A percentile compares a stretch with the other conserved stretches of the same genome.
Conservation (phyloP, 352 stramenopile genomes). For the Phytophthora europaea region DNA sequence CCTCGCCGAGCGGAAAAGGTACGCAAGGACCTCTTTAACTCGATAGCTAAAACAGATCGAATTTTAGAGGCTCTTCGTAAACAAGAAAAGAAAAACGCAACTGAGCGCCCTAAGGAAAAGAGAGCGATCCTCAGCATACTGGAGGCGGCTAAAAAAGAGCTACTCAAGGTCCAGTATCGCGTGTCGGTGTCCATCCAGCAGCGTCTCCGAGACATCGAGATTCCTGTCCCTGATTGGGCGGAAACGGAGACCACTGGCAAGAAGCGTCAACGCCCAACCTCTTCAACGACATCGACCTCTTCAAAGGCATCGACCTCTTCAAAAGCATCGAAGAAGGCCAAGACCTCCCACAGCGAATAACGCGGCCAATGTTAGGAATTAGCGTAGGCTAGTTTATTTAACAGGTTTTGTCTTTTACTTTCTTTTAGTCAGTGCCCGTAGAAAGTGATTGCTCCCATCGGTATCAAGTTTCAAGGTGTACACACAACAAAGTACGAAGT, state of each 20-base stretch:
- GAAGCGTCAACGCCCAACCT: background rate
- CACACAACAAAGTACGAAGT: slow-evolving; percentile 6
- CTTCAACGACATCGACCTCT: background rate
- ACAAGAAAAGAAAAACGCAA: background rate
- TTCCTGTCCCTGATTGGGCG: background rate
- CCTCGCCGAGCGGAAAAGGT: background rate
- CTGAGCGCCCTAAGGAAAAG: background rate
- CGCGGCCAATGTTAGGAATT: background rate
- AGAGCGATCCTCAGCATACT: background rate
- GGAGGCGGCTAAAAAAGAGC: background rate
- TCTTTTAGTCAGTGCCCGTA: slow-evolving; percentile 1
- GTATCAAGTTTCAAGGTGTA: slow-evolving; percentile 1
- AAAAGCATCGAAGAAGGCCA: background rate
- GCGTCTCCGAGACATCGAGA: slow-evolving; percentile 1
- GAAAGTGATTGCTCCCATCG: background rate
- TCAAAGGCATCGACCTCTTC: no score
- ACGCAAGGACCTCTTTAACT: background rate
- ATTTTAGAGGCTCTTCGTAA: background rate
- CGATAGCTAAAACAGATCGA: background rate
- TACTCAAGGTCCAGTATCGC: background rate
- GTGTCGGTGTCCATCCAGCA: background rate
- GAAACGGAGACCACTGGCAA: background rate
- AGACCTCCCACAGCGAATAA: background rate
- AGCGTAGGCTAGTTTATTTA: slow-evolving; percentile 1
- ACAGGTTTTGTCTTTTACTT: slow-evolving; percentile 1